Evolutionary conservation across 2,329 filamentous ascomycete species (phyloP).

Genomic region (Colletotrichum liaoningense): DNA sequence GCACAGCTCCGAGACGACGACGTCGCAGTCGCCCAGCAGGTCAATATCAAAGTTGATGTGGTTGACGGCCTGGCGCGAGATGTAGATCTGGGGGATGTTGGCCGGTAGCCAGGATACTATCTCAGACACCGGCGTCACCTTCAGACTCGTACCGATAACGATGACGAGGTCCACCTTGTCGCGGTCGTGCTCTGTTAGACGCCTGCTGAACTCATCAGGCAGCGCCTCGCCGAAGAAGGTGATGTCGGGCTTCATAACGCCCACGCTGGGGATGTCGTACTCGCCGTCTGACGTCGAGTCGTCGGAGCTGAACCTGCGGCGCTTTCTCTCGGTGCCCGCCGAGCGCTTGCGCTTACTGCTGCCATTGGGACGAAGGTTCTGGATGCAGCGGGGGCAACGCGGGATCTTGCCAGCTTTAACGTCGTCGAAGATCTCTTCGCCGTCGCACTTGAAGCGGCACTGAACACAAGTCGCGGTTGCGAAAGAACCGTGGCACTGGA

Average conservation of each 20-base stretch:
- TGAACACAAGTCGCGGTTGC: conserved; percentile 90
- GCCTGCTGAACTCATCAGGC: conserved; percentile 83
- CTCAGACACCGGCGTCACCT: conserved; percentile 94
- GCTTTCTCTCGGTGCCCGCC: conserved; percentile 50
- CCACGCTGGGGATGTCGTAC: conserved; percentile 71
- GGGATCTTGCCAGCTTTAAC: conserved; percentile 83
- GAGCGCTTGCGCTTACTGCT: conserved; percentile 53
- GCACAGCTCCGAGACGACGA: conserved; percentile 88
- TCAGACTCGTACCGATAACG: conserved; percentile 95
- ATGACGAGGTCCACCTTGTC: conserved; percentile 88
- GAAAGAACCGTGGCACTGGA: conserved; percentile 97
- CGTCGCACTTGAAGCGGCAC: conserved; percentile 79
- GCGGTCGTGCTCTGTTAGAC: conserved; percentile 84
- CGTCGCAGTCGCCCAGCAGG: conserved; percentile 93
- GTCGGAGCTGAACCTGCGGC: conserved; percentile 49
- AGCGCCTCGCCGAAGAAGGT: conserved; percentile 97
- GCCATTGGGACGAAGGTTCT: conserved; percentile 55
- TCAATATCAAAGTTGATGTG: conserved; percentile 98
- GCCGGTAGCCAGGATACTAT: conserved; percentile 84
- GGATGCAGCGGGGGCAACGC: conserved; percentile 78
- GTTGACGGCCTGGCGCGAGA: conserved; percentile 83
- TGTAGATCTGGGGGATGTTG: conserved; percentile 90
- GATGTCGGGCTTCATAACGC: conserved; percentile 97
- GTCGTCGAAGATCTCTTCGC: conserved; percentile 82
- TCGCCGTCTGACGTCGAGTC: conserved; percentile 58